Evolutionary conservation across 139 green algal genomes (phyloP), one percentile per base, ranked within the genome.

Genomic region (Gonium pectorale): DNA sequence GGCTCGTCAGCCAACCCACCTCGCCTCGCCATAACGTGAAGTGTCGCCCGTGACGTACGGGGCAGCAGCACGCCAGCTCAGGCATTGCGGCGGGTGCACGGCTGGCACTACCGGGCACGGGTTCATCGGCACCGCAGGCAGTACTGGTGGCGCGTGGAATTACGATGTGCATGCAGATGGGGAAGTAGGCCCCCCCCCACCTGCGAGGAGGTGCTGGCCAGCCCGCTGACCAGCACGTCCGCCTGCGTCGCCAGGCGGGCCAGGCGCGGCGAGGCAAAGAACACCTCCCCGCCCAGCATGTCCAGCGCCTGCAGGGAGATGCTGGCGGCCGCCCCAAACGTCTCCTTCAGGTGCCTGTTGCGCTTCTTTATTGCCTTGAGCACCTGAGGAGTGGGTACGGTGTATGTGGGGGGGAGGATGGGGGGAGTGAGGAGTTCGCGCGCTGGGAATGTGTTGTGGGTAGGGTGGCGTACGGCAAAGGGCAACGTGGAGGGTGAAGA

Each of bases 291-390:
- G n/a, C 74, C 79, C 49, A 98, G 91, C 59, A 97, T 64, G 52
- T 94, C 79, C 29, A 95, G 67, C 0, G 92, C 89, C 43, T 93
- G 86, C 52, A 93, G 88, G 13, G 81, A 81, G 37, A 68, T 88
- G 72, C 49, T 86, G 56, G 71, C 71, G n/a, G 63, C 46, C 4
- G 44, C 31, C 19, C 83, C 84, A 79, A 89, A 89, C 52, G 38
- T 26, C 66, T 91, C 86, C 83, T 86, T 67, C 68, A 95, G 87
- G 69, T 96, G 92, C 9, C 93, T 73, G 89, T 97, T 97, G 41
- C 94, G 85, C 92, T 98, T 98, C 89, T 98, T 98, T 52, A 93
- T 92, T 1, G 92, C 91, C 68, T 93, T 93, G 27, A 86, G 51
- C 33, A 88, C 54, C 78, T 75, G 67, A 7, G 64, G 64, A 29